Percentiles rank a stretch among this genome's conserved stretches.
phyloP scores from a whole-genome alignment of 2,329 filamentous ascomycete genomes.

The Colletotrichum lupini region DNA sequence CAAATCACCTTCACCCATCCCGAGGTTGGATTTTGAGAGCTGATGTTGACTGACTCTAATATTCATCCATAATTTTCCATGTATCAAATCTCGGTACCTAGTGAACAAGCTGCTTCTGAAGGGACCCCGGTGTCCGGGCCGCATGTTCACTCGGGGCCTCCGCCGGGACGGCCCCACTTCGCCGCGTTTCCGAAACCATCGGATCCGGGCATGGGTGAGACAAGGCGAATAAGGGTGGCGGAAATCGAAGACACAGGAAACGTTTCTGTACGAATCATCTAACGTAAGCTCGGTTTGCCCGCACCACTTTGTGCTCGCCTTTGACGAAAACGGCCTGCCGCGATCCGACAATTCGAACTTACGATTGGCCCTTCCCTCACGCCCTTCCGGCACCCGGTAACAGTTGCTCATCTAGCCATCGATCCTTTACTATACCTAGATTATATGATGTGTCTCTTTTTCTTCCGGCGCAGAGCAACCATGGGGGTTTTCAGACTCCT shows the following conservation, averaged over 20 bases:
- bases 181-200: not conserved
- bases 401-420: no score
- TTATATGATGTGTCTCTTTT: no score
- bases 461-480: no score
- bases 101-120: not conserved
- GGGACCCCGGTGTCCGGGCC: not conserved
- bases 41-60: no score
- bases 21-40: no score
- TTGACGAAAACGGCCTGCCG: constrained; percentile 15
- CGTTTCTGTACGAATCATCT: not conserved
- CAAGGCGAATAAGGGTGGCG: not conserved
- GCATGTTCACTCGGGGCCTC: no score
- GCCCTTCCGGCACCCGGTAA: no score
- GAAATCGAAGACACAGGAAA: not conserved
- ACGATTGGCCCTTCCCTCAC: not conserved
- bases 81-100: no score
- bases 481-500: no score
- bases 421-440: no score
- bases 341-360: not conserved
- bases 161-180: not conserved
- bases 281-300: not conserved
- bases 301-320: not conserved
- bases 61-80: no score
- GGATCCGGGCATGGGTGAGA: not conserved
- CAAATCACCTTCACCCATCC: no score